Base-by-base conservation (phyloP, 768 basidiomycete species). In the Rhodotorula kratochvilovae region DNA sequence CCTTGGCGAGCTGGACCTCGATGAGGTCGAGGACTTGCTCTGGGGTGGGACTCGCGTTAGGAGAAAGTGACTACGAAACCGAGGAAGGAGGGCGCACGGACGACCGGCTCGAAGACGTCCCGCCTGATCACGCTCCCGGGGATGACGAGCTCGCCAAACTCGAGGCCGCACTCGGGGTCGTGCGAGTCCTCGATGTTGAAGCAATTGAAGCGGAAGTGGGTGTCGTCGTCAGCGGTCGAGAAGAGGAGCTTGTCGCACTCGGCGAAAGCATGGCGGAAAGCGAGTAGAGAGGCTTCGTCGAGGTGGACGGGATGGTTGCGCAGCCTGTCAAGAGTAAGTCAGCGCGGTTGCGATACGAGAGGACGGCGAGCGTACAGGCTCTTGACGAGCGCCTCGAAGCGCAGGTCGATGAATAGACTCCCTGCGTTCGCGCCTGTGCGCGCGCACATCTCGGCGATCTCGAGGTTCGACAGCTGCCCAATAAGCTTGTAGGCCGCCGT, bases 371-470 rank as follows among this genome's bases (percentile, higher is more conserved):
- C 10, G 36, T 61, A 76, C 72, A 73, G 56, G 33, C 84, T 89
- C 80, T 85, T 86, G 66, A 94, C 88, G 31, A 94, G 85, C 72
- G 89, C 89, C 36, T 88, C 85, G 82, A 93, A 93, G 70, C 90
- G 85, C 56, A 93, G 81, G 81, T 93, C 92, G 42, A 93, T 85
- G 82, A 92, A 92, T 60, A 94, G 83, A 70, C 89, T 89, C 25
- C 91, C 92, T 75, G 90, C 91, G 77, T 90, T 92, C 15, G 90
- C 88, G 5, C 92, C 91, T 53, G 89, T 90, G 63, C 91, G 84
- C 25, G 90, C 90, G 72, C 89, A 90, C 81, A 92, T 88, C 81
- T 94, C 92, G 55, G 91, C 91, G 67, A 94, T 92, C 79, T 93
- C 91, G 27, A 93, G 85, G 77, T 86, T 86, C 21, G 87, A 83